phyloP scores from a whole-genome alignment of 75 land plant genomes.

The Selaginella moellendorffii region DNA sequence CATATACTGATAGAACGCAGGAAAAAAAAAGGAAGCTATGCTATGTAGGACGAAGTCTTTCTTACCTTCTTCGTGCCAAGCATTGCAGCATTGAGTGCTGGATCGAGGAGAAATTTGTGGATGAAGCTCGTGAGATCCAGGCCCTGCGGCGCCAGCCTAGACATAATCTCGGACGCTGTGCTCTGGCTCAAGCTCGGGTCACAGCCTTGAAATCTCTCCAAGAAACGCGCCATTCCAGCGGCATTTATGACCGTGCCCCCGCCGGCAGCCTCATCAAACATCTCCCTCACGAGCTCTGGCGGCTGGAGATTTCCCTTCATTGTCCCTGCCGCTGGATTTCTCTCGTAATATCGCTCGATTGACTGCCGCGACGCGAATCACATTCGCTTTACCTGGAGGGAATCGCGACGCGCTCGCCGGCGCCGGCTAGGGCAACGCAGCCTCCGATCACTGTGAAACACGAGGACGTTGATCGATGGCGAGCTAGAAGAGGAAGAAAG shows the following conservation, averaged over 20 bases:
- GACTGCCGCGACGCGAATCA: no score
- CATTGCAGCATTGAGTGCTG: constrained; percentile 13
- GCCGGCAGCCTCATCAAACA: constrained; percentile 15
- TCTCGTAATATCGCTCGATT: no score
- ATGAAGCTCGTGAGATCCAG: constrained; percentile 16
- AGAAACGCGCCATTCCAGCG: constrained; percentile 2
- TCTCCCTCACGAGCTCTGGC: constrained; percentile 13
- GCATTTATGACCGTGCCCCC: constrained; percentile 18
- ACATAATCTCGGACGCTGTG: constrained; percentile 7
- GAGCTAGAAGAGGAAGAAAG: no score
- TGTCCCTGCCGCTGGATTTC: no score
- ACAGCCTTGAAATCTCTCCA: constrained; percentile 11
- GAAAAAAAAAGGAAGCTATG: neutral
- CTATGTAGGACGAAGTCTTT: neutral
- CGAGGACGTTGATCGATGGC: no score
- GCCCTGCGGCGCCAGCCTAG: constrained; percentile 5
- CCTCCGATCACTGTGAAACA: no score
- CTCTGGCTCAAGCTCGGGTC: no score
- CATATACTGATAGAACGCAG: neutral
- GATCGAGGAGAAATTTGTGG: constrained; percentile 15
- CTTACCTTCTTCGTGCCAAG: neutral
- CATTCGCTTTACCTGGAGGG: no score
- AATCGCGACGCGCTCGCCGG: no score
- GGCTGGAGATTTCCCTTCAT: no score
- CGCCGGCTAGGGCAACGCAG: no score